phyloP scores from a whole-genome alignment of 306 rosid species.

The Psophocarpus tetragonolobus region DNA sequence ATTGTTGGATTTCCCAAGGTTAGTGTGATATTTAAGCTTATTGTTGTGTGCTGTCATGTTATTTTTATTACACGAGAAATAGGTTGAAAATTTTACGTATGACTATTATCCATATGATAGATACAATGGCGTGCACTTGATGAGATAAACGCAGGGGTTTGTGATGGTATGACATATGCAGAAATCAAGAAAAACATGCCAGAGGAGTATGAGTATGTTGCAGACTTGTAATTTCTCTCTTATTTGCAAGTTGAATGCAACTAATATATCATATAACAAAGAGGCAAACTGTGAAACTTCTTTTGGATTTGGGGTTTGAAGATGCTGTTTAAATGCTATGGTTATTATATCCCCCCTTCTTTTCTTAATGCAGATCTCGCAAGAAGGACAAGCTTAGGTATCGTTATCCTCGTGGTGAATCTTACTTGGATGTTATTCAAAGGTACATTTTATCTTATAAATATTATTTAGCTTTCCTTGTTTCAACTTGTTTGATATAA shows the following conservation, averaged over 20 bases:
- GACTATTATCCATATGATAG: conserved; percentile 43
- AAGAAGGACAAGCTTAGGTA: conserved; percentile 95
- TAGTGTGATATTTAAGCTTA: conserved; percentile 34
- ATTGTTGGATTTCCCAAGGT: conserved; percentile 97
- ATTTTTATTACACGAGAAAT: conserved; percentile 15
- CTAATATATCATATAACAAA: not conserved
- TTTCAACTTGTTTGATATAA: conserved; percentile 24
- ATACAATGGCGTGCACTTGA: conserved; percentile 99
- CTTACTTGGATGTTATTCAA: conserved; percentile 97
- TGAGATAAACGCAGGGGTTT: conserved; percentile 89
- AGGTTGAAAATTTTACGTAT: not conserved
- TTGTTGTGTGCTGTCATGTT: conserved; percentile 26
- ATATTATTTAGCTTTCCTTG: not conserved
- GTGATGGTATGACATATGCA: conserved; percentile 96
- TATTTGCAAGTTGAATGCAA: conserved; percentile 32
- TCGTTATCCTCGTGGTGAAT: conserved; percentile 98
- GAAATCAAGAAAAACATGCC: conserved; percentile 99
- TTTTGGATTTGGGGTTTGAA: conserved; percentile 5
- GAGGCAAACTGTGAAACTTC: not conserved
- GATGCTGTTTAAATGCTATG: conserved; percentile 12
- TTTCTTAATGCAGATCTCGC: conserved; percentile 64
- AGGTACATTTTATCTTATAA: conserved; percentile 46
- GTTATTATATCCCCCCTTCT: not conserved
- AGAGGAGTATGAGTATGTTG: conserved; percentile 84
- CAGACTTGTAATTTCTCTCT: conserved; percentile 32